These are phyloP conservation scores for Drechslera avenae DNA, from an alignment of 2,329 filamentous ascomycete genomes.

Conservation along the genomic window DNA sequence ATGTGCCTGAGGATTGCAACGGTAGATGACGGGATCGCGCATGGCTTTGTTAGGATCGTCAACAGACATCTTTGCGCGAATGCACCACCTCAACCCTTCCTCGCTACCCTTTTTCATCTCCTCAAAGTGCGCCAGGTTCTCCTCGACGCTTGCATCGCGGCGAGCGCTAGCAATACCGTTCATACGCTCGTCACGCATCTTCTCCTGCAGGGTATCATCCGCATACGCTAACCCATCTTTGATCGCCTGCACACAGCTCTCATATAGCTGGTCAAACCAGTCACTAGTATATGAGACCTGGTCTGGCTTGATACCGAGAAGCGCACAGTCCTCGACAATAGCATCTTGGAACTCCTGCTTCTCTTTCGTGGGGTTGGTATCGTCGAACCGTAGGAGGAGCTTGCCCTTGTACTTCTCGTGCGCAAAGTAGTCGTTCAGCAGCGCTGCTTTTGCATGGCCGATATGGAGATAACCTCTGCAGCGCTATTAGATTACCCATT, in stretches of 20 bases:
- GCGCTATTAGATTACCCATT: conserved; percentile 7
- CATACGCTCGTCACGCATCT: conserved; percentile 83
- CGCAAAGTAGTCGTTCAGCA: conserved; percentile 96
- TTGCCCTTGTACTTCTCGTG: conserved; percentile 92
- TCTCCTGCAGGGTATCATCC: conserved; percentile 89
- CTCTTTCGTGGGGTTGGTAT: conserved; percentile 97
- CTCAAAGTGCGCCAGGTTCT: conserved; percentile 84
- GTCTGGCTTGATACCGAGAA: conserved; percentile 92
- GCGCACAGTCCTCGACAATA: conserved; percentile 86
- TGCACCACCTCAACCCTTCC: conserved; percentile 83
- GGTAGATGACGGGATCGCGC: conserved; percentile 96
- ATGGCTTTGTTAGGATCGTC: conserved; percentile 95
- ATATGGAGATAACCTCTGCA: conserved; percentile 82
- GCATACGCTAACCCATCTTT: conserved; percentile 88
- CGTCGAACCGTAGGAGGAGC: conserved; percentile 89
- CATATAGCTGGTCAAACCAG: conserved; percentile 91
- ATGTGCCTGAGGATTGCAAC: conserved; percentile 77
- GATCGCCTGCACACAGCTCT: conserved; percentile 83
- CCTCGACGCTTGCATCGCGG: conserved; percentile 77
- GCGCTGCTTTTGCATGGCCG: conserved; percentile 90
- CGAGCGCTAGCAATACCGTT: conserved; percentile 81
- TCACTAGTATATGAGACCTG: conserved; percentile 88
- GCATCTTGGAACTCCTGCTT: conserved; percentile 95
- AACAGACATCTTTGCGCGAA: conserved; percentile 90
- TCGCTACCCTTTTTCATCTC: conserved; percentile 89